Base-by-base conservation (phyloP, 1,284 basidiomycete genomes). In the Gomphus sp. region DNA sequence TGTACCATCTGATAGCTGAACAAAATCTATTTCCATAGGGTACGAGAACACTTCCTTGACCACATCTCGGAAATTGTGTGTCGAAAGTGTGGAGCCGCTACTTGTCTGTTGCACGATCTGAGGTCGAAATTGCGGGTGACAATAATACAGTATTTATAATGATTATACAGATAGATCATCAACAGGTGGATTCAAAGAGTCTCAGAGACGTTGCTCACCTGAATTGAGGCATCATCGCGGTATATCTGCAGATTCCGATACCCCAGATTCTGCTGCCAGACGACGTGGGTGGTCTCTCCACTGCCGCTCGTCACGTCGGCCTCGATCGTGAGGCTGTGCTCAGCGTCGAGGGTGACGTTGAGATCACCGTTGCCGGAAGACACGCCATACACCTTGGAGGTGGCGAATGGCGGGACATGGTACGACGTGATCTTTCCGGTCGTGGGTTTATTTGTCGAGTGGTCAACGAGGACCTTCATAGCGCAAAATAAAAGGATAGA, bases 381-480 rank as follows among this genome's bases (percentile, higher is more conserved):
- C 57, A 62, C 75, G 10, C 80, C 84, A 2, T 74, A 75, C 2
- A 74, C 79, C 12, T 68, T 73, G 6, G 83, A 74, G 47, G 69
- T 60, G 1, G 86, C 81, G 64, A 82, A 89, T 1, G 78, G 76
- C 22, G 78, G 69, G 18, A 73, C 85, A n/a, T 77, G 68, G 63
- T 87, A 85, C 5, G 67, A 64, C 0, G 77, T 84, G 58, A 90
- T 87, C 45, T 73, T 76, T 47, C 88, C 88, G 1, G 80, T 87
- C 1, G 88, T 89, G 2, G 74, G 83, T 63, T 74, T 70, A 4
- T 74, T 71, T 28, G 85, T 86, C 9, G 79, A 12, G 33, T 28
- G 68, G 66, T 89, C 86, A 0, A 81, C 81, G 59, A 85, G 68
- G 45, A 89, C 64, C 63, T 69, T 37, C 11, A 12, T 37, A 8